Evolutionary conservation across 192 early-diverging fungal genomes (phyloP).

Genomic region (Gorgonomyces haynaldii): DNA sequence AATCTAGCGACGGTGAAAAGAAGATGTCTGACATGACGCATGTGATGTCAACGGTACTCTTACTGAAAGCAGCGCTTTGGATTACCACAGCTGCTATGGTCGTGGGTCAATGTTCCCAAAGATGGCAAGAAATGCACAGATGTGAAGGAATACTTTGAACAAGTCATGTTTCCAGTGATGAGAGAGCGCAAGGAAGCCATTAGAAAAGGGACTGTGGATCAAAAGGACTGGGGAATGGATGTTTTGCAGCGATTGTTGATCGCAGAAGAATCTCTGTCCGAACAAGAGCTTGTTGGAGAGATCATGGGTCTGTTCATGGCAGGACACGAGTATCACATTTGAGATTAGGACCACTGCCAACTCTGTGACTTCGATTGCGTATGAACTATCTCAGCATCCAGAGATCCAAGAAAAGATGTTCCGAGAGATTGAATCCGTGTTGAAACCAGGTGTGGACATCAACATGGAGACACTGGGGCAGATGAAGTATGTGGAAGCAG

Average conservation of each 20-base stretch:
- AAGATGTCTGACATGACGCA: too few species aligned
- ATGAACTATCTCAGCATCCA: slow-evolving; percentile 1
- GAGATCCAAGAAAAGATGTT: not conserved
- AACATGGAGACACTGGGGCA: too few species aligned
- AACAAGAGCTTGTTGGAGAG: slow-evolving; percentile 30
- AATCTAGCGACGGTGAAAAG: too few species aligned
- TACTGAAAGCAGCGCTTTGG: too few species aligned
- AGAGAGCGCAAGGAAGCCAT: not conserved
- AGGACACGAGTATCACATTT: slow-evolving; percentile 14
- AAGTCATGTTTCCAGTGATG: too few species aligned
- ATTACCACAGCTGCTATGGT: too few species aligned
- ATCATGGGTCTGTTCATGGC: slow-evolving; percentile 31
- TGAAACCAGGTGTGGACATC: not conserved
- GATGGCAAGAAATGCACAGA: too few species aligned
- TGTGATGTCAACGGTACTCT: too few species aligned
- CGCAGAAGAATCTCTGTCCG: slow-evolving; percentile 2
- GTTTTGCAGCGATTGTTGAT: slow-evolving; percentile 25
- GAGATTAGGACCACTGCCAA: not conserved
- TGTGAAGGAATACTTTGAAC: too few species aligned
- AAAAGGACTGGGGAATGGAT: slow-evolving; percentile 14
- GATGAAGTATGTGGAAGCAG: slow-evolving; percentile 6
- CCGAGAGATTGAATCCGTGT: slow-evolving; percentile 1
- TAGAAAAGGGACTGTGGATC: not conserved
- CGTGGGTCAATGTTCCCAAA: too few species aligned
- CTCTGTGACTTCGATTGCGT: not conserved